Percentiles rank a stretch among this genome's conserved stretches.
phyloP scores from a whole-genome alignment of 2,329 filamentous ascomycete species.

The Stromatinia cepivora region DNA sequence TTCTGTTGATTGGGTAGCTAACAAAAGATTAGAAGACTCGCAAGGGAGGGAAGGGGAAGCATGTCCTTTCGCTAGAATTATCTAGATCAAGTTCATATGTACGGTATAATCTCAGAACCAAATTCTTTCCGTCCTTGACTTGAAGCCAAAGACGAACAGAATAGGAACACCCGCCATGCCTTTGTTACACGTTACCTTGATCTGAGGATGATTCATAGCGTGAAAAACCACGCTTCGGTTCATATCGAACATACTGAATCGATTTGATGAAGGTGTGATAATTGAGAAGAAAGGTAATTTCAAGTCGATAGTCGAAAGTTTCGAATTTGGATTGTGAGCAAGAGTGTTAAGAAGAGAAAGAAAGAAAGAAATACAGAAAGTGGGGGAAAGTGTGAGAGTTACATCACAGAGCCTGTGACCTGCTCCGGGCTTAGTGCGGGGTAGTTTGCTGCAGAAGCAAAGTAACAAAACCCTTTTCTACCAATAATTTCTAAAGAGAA shows the following conservation, averaged over 20 bases:
- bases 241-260: conserved; percentile 20
- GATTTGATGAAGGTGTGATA: conserved; percentile 34
- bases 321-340: not conserved
- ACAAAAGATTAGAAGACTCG: conserved; percentile 47
- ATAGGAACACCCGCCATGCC: conserved; percentile 35
- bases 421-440: conserved; percentile 5
- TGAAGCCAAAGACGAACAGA: not conserved
- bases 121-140: conserved; percentile 32
- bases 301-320: not conserved
- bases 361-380: not conserved
- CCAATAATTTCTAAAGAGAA: not conserved
- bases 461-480: not conserved
- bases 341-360: not conserved
- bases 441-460: not conserved
- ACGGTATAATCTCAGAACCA: conserved; percentile 75
- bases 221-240: conserved; percentile 24
- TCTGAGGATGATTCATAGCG: conserved; percentile 31
- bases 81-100: conserved; percentile 74
- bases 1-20: conserved; percentile 41
- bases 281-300: not conserved
- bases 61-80: conserved; percentile 88
- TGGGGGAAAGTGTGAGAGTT: not conserved
- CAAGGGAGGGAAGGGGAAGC: conserved; percentile 52
- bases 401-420: not conserved
- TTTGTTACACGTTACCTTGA: conserved; percentile 35